Evolutionary conservation across 306 rosid genomes (phyloP), one percentile per base, ranked within the genome.

Genomic region (Macrotyloma uniflorum): DNA sequence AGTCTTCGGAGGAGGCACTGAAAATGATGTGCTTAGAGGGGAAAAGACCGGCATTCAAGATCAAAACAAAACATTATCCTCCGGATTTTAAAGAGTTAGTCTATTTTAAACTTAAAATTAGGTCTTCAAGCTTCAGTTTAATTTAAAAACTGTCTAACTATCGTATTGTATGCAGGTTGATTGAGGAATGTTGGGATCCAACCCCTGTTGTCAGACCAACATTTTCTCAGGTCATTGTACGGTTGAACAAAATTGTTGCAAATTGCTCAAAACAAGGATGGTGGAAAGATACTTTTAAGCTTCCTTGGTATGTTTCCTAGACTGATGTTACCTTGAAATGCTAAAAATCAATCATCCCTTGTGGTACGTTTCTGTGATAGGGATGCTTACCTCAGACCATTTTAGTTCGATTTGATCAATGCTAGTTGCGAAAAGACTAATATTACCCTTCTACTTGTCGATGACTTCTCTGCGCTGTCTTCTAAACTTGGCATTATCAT

Each of bases 271-370:
- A 93, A 79, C 99, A 93, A 83, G 99, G 96, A 64, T 86, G 97
- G 97, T 93, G 98, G 99, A 96, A 96, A 85, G 99, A 93, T 82
- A 88, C 99, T 13, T 96, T 96, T 79, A 96, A 90, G 83, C 96
- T 96, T 85, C 99, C 94, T 24, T 96, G 99, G 99, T 96, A 91
- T 73, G 88, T 77, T 51, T 84, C 81, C 72, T 58, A 2, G 43
- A 38, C 13, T 9, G 12, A 38, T 73, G 40, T 10, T 80, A 19
- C 68, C 20, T 69, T 38, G 70, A 76, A 63, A 72, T 47, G 51
- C 67, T 73, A 51, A 68, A 55, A 72, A 42, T 42, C 70, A 72
- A 72, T 8, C 67, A 38, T 0, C 28, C 32, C 9, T 35, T 59
- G 11, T 59, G 18, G 40, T 40, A 28, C 19, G 9, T 40, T 63